These are phyloP conservation scores for Coniosporium tulheliwenetii DNA, from an alignment of 2,329 filamentous ascomycete genomes.

Conservation along the genomic window DNA sequence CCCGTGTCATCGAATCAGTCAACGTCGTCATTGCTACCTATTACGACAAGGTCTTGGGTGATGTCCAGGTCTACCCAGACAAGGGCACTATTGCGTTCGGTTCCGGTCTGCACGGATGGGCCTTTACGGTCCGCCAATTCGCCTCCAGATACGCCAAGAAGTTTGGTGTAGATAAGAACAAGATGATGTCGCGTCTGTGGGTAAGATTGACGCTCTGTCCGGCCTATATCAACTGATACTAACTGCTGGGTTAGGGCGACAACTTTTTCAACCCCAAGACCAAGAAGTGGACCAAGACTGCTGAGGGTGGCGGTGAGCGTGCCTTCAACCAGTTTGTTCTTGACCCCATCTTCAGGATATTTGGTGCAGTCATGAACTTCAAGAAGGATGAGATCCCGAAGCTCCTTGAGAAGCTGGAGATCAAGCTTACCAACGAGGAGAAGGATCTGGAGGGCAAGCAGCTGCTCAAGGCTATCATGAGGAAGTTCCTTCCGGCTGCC, in stretches of 20 bases:
- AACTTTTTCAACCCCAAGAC: constrained; percentile 99
- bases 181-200: constrained; percentile 99
- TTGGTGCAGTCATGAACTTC: constrained; percentile 92
- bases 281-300: constrained; percentile 98
- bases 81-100: constrained; percentile 97
- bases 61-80: constrained; percentile 97
- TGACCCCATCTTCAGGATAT: constrained; percentile 99
- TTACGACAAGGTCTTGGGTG: constrained; percentile 90
- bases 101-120: constrained; percentile 99
- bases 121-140: constrained; percentile 98
- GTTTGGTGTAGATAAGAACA: constrained; percentile 98
- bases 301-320: constrained; percentile 85
- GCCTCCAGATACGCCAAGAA: constrained; percentile 96
- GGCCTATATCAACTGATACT: neutral
- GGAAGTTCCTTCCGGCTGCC: constrained; percentile 95
- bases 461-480: constrained; percentile 95
- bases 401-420: constrained; percentile 82
- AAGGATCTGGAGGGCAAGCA: constrained; percentile 92
- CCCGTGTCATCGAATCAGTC: constrained; percentile 97
- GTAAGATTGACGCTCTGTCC: constrained; percentile 32
- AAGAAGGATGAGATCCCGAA: constrained; percentile 81
- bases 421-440: constrained; percentile 80
- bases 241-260: constrained; percentile 47
- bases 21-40: constrained; percentile 99
- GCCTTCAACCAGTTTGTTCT: constrained; percentile 99